Conservation (phyloP, 768 basidiomycete species). For the Collybiopsis luxurians region DNA sequence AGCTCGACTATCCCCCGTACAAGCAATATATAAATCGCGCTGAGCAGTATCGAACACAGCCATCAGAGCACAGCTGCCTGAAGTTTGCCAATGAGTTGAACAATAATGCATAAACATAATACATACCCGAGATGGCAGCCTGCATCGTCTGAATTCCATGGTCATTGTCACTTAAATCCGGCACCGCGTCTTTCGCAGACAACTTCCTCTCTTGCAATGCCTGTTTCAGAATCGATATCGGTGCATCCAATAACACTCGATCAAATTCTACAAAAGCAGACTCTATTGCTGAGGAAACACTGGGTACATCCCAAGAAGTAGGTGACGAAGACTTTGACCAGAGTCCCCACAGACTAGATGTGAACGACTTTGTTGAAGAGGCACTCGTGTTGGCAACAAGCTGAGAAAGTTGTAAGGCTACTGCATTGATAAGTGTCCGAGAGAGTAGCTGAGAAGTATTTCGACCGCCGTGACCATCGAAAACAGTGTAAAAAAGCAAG, state of each 20-base stretch:
- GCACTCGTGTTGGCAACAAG: conserved; percentile 41
- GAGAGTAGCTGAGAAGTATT: conserved; percentile 85
- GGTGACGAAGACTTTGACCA: conserved; percentile 20
- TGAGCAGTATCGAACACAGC: conserved; percentile 84
- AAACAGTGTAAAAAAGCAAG: conserved; percentile 81
- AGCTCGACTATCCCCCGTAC: conserved; percentile 91
- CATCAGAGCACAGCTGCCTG: conserved; percentile 89
- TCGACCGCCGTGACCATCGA: conserved; percentile 88
- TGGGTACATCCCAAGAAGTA: conserved; percentile 18
- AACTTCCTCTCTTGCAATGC: conserved; percentile 31
- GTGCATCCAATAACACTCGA: conserved; percentile 75
- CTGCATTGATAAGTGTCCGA: conserved; percentile 79
- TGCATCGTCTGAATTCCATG: conserved; percentile 69
- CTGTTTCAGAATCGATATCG: conserved; percentile 57
- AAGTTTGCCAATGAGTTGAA: conserved; percentile 9
- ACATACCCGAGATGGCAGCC: conserved; percentile 75
- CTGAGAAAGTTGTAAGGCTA: conserved; percentile 69
- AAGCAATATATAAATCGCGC: conserved; percentile 83
- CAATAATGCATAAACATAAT: not conserved
- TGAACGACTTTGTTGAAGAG: conserved; percentile 17
- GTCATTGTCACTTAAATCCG: conserved; percentile 70
- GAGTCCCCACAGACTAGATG: conserved; percentile 8
- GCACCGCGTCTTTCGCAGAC: conserved; percentile 44
- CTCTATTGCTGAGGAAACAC: conserved; percentile 65
- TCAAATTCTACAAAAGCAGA: conserved; percentile 83